phyloP scores from a whole-genome alignment of 306 rosid species.

The Acacia confusa region DNA sequence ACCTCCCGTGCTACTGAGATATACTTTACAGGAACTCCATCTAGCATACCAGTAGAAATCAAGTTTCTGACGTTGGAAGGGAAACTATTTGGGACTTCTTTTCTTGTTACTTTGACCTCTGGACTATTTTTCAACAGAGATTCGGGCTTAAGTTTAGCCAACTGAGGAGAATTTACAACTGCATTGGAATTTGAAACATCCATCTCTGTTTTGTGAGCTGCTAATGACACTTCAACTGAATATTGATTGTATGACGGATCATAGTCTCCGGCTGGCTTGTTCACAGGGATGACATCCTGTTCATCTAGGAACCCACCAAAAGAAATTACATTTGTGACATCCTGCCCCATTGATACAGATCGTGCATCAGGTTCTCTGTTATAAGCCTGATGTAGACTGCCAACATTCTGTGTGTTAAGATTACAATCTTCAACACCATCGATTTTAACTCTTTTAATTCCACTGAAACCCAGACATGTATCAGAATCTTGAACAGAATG shows the following conservation, averaged over 20 bases:
- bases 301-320: constrained; percentile 72
- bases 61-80: constrained; percentile 59
- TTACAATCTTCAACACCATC: constrained; percentile 52
- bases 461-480: constrained; percentile 51
- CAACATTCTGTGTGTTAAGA: constrained; percentile 41
- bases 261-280: constrained; percentile 48
- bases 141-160: neutral
- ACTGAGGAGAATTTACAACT: neutral
- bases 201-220: constrained; percentile 44
- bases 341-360: constrained; percentile 32
- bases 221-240: constrained; percentile 52
- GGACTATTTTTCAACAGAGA: neutral
- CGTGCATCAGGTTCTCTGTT: constrained; percentile 46
- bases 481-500: constrained; percentile 53
- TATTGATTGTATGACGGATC: constrained; percentile 57
- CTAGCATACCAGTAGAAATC: constrained; percentile 67
- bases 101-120: constrained; percentile 22
- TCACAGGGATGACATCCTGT: constrained; percentile 50
- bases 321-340: constrained; percentile 52
- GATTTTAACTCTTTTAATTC: constrained; percentile 58
- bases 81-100: constrained; percentile 41
- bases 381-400: constrained; percentile 47
- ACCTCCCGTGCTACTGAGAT: constrained; percentile 32
- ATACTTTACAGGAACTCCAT: constrained; percentile 73
- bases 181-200: constrained; percentile 15